Evolutionary conservation across 2,329 filamentous ascomycete species (phyloP).

Genomic region (Aureobasidium sp.): DNA sequence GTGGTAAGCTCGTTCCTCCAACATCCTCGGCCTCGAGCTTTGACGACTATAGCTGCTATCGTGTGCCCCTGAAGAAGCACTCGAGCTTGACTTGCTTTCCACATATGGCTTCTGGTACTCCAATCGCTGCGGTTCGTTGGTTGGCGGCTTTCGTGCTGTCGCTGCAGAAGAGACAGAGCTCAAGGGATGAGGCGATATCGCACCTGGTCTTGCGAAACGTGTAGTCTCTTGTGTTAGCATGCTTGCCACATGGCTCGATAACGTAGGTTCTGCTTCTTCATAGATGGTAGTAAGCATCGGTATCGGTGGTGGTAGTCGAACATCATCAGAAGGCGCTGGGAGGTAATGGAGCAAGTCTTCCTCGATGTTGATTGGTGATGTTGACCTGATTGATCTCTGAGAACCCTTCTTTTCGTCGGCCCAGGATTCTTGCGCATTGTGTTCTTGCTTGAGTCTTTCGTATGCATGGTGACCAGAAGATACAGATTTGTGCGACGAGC

Average conservation of each 20-base stretch:
- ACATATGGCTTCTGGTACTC: constrained; percentile 1
- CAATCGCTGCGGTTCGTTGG: neutral
- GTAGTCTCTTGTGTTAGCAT: neutral
- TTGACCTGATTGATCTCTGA: neutral
- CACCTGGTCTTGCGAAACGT: constrained; percentile 2
- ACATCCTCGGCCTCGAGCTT: neutral
- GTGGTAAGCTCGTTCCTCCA: neutral
- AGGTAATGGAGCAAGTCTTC: neutral
- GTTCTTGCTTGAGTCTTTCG: neutral
- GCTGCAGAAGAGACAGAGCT: neutral
- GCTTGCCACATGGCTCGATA: neutral
- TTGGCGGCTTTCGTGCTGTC: neutral
- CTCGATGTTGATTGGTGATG: neutral
- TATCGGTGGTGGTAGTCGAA: neutral
- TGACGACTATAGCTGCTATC: neutral
- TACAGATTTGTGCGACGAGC: neutral
- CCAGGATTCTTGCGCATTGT: neutral
- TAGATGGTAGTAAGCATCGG: neutral
- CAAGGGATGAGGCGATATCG: constrained; percentile 5
- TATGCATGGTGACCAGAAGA: neutral
- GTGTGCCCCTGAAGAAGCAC: neutral
- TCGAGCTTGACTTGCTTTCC: neutral
- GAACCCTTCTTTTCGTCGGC: neutral
- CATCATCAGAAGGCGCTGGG: neutral
- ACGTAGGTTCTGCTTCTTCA: neutral